phyloP scores from a whole-genome alignment of 768 basidiomycete genomes.

The Xanthoconium stramineum region DNA sequence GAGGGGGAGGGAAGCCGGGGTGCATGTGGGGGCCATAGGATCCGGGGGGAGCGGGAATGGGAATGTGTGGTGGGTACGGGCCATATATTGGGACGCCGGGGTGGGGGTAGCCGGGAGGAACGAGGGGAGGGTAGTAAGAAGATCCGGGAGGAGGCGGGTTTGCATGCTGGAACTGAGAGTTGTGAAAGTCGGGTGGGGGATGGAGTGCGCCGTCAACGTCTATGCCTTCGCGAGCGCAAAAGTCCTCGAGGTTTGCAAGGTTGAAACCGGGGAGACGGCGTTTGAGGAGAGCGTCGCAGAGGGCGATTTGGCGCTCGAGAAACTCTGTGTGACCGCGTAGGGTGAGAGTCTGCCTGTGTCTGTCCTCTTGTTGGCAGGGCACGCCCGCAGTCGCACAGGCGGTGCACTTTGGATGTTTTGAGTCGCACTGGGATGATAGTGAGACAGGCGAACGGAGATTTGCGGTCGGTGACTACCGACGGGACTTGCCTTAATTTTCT shows the following conservation, averaged over 20 bases:
- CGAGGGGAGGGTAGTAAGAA: conserved; percentile 33
- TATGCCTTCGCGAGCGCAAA: conserved; percentile 64
- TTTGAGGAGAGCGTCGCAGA: conserved; percentile 78
- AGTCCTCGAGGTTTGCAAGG: conserved; percentile 62
- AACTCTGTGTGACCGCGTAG: conserved; percentile 81
- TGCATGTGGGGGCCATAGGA: conserved; percentile 57
- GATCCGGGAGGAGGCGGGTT: conserved; percentile 28
- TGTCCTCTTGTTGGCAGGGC: conserved; percentile 82
- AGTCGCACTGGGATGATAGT: conserved; percentile 69
- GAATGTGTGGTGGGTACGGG: conserved; percentile 42
- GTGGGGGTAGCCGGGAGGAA: conserved; percentile 47
- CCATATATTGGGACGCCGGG: conserved; percentile 41
- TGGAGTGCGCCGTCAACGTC: conserved; percentile 37
- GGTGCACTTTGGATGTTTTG: conserved; percentile 83
- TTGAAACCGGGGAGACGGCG: conserved; percentile 66
- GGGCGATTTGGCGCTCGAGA: conserved; percentile 74
- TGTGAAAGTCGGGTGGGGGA: conserved; percentile 30
- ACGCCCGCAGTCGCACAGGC: conserved; percentile 81
- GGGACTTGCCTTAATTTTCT: conserved; percentile 91
- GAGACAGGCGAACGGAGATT: conserved; percentile 59
- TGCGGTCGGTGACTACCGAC: conserved; percentile 75
- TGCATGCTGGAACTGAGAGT: conserved; percentile 33
- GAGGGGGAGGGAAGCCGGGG: conserved; percentile 54
- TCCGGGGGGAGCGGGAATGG: conserved; percentile 38
- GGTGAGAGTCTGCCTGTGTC: conserved; percentile 83